Evolutionary conservation across 2,329 filamentous ascomycete genomes (phyloP).

Genomic region (Raffaelea albimanens): DNA sequence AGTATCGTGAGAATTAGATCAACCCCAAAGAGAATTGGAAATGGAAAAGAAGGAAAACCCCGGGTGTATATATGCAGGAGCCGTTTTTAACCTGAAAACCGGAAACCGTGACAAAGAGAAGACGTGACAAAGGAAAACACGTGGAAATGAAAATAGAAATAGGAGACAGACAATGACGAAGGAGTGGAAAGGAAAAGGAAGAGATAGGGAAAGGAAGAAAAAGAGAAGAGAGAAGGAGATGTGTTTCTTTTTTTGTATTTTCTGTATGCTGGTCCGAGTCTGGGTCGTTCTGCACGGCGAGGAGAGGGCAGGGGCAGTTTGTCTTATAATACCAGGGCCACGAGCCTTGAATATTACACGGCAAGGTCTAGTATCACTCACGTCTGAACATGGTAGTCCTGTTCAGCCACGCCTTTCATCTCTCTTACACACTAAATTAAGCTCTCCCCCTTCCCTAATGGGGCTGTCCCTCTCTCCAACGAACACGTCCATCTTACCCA

Average conservation of each 20-base stretch:
- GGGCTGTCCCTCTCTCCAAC: too few relatives aligned
- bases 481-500: too few relatives aligned
- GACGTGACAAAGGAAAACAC: not conserved
- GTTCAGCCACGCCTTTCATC: too few relatives aligned
- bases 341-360: too few relatives aligned
- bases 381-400: too few relatives aligned
- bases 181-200: not conserved
- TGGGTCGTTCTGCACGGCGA: not conserved
- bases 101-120: not conserved
- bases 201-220: conserved; percentile 1
- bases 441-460: too few relatives aligned
- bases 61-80: not conserved
- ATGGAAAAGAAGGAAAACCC: conserved; percentile 6
- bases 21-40: not conserved
- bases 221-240: not conserved
- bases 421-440: not conserved
- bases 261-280: not conserved
- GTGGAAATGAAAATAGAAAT: not conserved
- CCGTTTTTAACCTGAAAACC: not conserved
- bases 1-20: conserved; percentile 1
- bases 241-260: not conserved
- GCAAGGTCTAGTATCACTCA: too few relatives aligned
- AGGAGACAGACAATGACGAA: not conserved
- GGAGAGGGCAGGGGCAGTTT: too few relatives aligned
- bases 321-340: too few relatives aligned